phyloP scores from a whole-genome alignment of 176 grass and related monocot species.

The Themeda triandra region DNA sequence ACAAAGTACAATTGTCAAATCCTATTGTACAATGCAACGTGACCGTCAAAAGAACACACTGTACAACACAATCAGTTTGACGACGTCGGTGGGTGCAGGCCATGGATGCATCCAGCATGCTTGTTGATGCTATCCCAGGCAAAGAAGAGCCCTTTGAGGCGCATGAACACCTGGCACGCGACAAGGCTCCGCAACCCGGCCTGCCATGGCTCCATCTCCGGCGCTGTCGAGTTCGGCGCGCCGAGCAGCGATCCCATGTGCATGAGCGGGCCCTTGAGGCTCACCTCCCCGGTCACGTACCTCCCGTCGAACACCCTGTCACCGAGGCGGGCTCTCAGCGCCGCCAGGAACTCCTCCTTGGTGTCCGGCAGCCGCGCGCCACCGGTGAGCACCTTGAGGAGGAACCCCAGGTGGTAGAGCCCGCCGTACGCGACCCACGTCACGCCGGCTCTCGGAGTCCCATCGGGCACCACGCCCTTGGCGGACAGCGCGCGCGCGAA shows the following conservation, averaged over 20 bases:
- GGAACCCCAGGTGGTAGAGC: slow-evolving; percentile 46
- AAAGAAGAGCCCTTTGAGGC: slow-evolving; percentile 15
- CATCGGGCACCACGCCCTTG: neutral
- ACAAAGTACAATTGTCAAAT: neutral
- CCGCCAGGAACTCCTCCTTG: slow-evolving; percentile 17
- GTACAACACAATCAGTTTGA: neutral
- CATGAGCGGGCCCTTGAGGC: slow-evolving; percentile 11
- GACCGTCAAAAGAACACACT: neutral
- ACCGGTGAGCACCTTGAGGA: slow-evolving; percentile 41
- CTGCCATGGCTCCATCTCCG: neutral
- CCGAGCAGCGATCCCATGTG: slow-evolving; percentile 16
- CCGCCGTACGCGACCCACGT: slow-evolving; percentile 27
- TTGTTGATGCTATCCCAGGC: slow-evolving; percentile 11
- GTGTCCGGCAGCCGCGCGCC: slow-evolving; percentile 5
- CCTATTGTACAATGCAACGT: neutral
- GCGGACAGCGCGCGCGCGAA: neutral
- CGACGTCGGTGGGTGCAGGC: neutral
- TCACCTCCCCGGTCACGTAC: neutral
- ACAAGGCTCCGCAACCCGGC: slow-evolving; percentile 46
- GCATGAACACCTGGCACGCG: slow-evolving; percentile 40
- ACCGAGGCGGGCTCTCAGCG: slow-evolving; percentile 30
- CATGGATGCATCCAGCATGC: neutral
- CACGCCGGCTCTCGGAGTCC: neutral
- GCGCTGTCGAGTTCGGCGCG: slow-evolving; percentile 8
- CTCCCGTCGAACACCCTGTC: slow-evolving; percentile 6